Conservation (phyloP, 371 early-diverging fungal genomes). For the Mortierella sp. region DNA sequence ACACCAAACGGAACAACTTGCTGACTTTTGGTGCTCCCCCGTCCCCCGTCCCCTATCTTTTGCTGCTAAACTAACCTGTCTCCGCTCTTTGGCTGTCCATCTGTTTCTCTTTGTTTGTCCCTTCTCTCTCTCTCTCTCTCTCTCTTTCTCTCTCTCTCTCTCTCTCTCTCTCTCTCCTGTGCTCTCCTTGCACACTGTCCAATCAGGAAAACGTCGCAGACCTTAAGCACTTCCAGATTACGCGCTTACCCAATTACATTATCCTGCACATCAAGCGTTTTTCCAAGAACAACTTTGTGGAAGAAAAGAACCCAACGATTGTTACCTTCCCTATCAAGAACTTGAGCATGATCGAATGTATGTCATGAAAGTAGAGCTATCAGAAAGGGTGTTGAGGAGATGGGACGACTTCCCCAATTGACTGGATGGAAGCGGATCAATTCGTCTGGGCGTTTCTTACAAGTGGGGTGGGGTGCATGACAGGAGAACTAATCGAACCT, state of each 20-base stretch:
- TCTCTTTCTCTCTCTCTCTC: not conserved
- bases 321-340: conserved; percentile 95
- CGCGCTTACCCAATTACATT: conserved; percentile 84
- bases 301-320: conserved; percentile 97
- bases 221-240: conserved; percentile 78
- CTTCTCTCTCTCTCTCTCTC: not conserved
- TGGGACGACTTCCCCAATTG: not conserved
- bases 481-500: not conserved
- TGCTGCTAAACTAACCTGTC: not conserved
- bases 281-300: conserved; percentile 85
- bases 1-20: too few relatives aligned
- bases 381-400: not conserved
- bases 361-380: conserved; percentile 18
- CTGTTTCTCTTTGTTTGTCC: not conserved
- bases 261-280: conserved; percentile 95
- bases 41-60: too few relatives aligned
- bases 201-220: conserved; percentile 71
- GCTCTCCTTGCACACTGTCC: conserved; percentile 4
- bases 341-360: conserved; percentile 83
- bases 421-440: not conserved
- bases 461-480: too few relatives aligned
- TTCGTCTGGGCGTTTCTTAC: too few relatives aligned
- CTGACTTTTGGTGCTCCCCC: too few relatives aligned
- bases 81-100: not conserved
- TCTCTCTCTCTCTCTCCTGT: too few relatives aligned